Evolutionary conservation across 2,329 filamentous ascomycete genomes (phyloP), one percentile per base, ranked within the genome.

Genomic region (Calonectria honghensis): DNA sequence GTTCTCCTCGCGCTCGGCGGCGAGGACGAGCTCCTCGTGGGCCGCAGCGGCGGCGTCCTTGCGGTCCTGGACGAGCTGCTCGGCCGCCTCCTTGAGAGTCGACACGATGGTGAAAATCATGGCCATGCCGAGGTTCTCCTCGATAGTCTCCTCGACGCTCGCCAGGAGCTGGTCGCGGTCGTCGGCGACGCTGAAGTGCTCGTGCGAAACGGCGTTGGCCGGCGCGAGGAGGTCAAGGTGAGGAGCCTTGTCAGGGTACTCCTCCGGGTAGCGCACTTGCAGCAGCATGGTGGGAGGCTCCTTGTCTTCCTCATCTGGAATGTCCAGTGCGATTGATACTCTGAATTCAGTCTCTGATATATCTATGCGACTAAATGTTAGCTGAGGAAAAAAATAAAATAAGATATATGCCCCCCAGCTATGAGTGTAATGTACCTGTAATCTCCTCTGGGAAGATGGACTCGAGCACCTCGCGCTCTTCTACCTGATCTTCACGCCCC

Each of bases 391-490:
- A 24, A 31, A 35, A 31, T 20, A 45, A 45, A 45, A n/a, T 16
- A 14, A 29, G 29, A 39, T 9, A 51, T 68, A 14, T 35, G 24
- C 27, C 16, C 37, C n/a, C 16, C 37, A 50, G 24, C 24, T 50
- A 48, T 48, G 7, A 24, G n/a, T 31, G 37, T 7, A 29, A 32
- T 85, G 63, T 82, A 96, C 96, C 94, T 90, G 93, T 96, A 80
- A 99, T 98, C 87, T 99, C 97, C 75, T 99, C 96, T 1, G 97
- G 96, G 80, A 98, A 99, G 83, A 99, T 99, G 75, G 96, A 98
- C 83, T 98, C 95, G 84, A 99, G 95, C 81, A 99, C 96, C 86
- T 99, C 97, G 76, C 96, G 93, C 90, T 99, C 97, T 87, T 99
- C 97, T 78, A 93, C 88, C 85, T 99, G 97, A 75, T 99, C 97